Evolutionary conservation across 305 asterid genomes (phyloP).

Genomic region (Plantago rigida): DNA sequence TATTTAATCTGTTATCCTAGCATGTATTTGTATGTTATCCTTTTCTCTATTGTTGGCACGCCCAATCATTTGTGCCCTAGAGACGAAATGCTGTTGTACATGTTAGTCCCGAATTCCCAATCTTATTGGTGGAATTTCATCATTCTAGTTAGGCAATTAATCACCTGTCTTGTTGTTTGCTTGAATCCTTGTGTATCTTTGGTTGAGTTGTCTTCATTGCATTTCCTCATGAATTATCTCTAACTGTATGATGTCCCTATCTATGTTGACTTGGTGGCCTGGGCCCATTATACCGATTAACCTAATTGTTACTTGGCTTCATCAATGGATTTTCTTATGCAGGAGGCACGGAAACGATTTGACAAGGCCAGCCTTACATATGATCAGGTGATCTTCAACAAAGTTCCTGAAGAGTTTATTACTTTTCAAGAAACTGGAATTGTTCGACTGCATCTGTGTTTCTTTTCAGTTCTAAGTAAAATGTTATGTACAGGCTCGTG

Average conservation of each 20-base stretch:
- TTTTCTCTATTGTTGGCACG: background rate
- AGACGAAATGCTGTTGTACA: background rate
- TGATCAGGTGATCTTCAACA: slow-evolving; percentile 64
- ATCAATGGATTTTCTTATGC: slow-evolving; percentile 31
- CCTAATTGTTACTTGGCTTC: background rate
- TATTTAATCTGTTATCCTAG: background rate
- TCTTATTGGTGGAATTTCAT: background rate
- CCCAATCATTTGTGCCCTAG: background rate
- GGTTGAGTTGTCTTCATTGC: background rate
- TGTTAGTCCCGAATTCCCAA: background rate
- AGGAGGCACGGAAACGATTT: slow-evolving; percentile 96
- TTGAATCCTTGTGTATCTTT: slow-evolving; percentile 2
- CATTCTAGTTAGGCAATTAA: slow-evolving; percentile 3
- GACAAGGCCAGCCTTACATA: slow-evolving; percentile 96
- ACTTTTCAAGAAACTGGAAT: background rate
- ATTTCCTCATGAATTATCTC: too few relatives aligned
- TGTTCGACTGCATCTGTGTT: slow-evolving; percentile 4
- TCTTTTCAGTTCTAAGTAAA: slow-evolving; percentile 20
- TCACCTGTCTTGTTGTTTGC: background rate
- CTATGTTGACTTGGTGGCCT: background rate
- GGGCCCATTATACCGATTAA: background rate
- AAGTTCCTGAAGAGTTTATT: background rate
- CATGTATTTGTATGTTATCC: background rate
- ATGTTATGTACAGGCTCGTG: slow-evolving; percentile 66
- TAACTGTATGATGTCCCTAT: slow-evolving; percentile 1